phyloP scores from a whole-genome alignment of 352 stramenopile genomes.

The Globisporangium polare region DNA sequence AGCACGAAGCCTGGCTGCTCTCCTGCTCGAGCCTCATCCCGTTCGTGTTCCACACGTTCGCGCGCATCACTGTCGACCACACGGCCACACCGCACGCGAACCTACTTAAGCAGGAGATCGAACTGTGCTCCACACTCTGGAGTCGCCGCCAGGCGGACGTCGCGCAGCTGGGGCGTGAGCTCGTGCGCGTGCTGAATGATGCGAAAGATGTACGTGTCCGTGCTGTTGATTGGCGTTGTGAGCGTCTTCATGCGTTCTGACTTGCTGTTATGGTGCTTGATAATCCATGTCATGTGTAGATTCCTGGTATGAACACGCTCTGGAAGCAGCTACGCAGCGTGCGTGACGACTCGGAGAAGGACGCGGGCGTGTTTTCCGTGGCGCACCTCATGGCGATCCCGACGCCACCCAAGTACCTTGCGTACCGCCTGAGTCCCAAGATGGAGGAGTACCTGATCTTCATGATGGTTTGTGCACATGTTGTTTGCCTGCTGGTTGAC shows the following conservation, averaged over 20 bases:
- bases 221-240: slow-evolving; percentile 1
- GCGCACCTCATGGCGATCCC: slow-evolving; percentile 67
- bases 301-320: slow-evolving; percentile 72
- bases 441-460: slow-evolving; percentile 86
- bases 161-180: slow-evolving; percentile 66
- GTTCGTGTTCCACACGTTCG: slow-evolving; percentile 82
- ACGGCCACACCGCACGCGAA: slow-evolving; percentile 39
- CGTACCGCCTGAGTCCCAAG: slow-evolving; percentile 76
- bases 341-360: slow-evolving; percentile 53
- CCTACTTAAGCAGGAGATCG: slow-evolving; percentile 75
- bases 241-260: background rate
- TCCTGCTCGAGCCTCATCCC: slow-evolving; percentile 69
- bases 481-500: background rate
- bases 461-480: slow-evolving; percentile 64
- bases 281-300: slow-evolving; percentile 28
- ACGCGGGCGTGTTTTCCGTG: slow-evolving; percentile 53
- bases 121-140: slow-evolving; percentile 74
- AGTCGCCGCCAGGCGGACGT: slow-evolving; percentile 63
- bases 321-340: slow-evolving; percentile 80
- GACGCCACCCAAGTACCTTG: slow-evolving; percentile 73
- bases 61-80: slow-evolving; percentile 66
- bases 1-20: slow-evolving; percentile 76
- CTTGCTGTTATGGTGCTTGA: too few species aligned
- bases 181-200: slow-evolving; percentile 76
- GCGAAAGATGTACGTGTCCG: slow-evolving; percentile 59